Base-by-base conservation (phyloP, 768 basidiomycete genomes). In the Dioszegia crocea region DNA sequence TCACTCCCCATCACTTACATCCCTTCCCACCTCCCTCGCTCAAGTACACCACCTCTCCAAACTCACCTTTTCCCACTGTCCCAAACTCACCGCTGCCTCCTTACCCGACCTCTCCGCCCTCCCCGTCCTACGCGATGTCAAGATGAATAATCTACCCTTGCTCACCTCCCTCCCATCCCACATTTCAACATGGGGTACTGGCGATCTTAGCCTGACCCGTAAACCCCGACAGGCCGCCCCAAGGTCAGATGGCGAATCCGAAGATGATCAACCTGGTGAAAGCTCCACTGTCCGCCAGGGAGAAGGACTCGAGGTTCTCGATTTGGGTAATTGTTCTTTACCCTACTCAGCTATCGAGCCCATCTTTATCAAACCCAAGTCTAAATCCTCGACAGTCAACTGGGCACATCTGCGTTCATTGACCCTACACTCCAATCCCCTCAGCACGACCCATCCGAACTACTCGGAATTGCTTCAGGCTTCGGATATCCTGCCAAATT, bases 21-120 rank as follows among this genome's bases (percentile, higher is more conserved):
- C 54, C 4, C 53, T 74, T 4, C 72, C 72, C 9, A 2, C 48
- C 5, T 30, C 63, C 12, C 57, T 74, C 0, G 56, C 60, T 0
- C 29, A 41, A 0, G 39, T 65, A 1, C 36, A 51, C 29, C 64
- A 74, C 31, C 65, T 74, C 26, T 65, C 69, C 41, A 74, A 74
- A 49, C 60, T 74, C 55, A 71, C 72, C 1, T 70, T 69, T 54
- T 74, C 72, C 6, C 72, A 74, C 48, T 74, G 69, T 39, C 67
- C 72, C 17, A 52, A 55, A 19, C 55, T 74, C 1, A 56, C 67
- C 16, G 40, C 60, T 23, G 11, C 53, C 5, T 58, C 62, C 10
- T 40, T 75, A 39, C 63, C 59, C 26, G 62, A 75, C 36, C 49
- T 76, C 1, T 61, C 62, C 3, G 1, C 27, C 14, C 57, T 70